These are phyloP conservation scores for Flaveria bidentis DNA, from an alignment of 129 eudicot species.

Conservation along the genomic window DNA sequence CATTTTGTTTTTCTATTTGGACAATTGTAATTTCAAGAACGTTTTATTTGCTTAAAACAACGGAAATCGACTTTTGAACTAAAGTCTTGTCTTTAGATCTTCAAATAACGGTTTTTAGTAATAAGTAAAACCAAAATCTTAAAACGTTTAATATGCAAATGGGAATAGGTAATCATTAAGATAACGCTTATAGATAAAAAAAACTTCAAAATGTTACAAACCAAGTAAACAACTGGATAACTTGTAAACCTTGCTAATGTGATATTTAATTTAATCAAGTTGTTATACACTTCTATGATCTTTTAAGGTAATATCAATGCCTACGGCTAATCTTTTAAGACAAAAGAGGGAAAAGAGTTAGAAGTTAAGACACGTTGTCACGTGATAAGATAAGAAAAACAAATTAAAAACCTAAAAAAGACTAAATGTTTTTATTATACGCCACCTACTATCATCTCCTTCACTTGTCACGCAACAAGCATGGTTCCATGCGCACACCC, in stretches of 20 bases:
- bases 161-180: background rate
- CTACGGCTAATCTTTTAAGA: conserved; percentile 13
- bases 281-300: background rate
- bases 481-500: conserved; percentile 38
- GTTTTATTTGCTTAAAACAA: background rate
- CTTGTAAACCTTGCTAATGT: conserved; percentile 8
- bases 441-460: conserved; percentile 53
- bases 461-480: conserved; percentile 66
- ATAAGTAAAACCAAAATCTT: background rate
- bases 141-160: background rate
- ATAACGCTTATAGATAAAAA: conserved; percentile 1
- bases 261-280: conserved; percentile 6
- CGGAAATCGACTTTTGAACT: background rate
- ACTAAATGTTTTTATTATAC: conserved; percentile 50
- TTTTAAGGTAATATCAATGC: conserved; percentile 11
- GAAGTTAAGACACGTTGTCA: conserved; percentile 24
- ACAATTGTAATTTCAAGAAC: background rate
- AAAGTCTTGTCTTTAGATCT: background rate
- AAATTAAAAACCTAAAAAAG: background rate
- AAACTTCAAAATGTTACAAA: background rate
- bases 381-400: conserved; percentile 16
- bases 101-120: background rate
- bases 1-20: background rate
- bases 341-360: conserved; percentile 2
- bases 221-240: background rate